Conservation (phyloP, 2,329 filamentous ascomycete species). For the Lachnellula subtilissima region DNA sequence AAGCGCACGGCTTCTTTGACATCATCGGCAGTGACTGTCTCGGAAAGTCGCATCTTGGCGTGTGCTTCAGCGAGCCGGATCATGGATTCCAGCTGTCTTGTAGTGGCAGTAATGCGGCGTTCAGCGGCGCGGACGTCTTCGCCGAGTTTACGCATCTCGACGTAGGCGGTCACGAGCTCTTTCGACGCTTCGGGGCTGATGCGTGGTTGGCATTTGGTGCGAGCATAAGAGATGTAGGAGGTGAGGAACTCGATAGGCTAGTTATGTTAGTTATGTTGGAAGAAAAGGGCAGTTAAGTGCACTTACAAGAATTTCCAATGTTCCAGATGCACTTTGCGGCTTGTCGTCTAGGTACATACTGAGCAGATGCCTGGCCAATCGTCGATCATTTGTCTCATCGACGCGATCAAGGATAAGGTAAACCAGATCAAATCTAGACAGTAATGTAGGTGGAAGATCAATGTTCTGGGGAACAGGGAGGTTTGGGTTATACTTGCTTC, state of each 20-base stretch:
- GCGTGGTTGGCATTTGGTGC: slow-evolving; percentile 75
- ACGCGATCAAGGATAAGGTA: slow-evolving; percentile 94
- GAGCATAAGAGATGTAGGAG: slow-evolving; percentile 94
- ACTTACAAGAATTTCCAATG: slow-evolving; percentile 75
- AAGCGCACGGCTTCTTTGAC: slow-evolving; percentile 87
- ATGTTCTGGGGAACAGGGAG: slow-evolving; percentile 97
- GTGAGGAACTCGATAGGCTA: slow-evolving; percentile 94
- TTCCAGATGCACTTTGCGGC: slow-evolving; percentile 73
- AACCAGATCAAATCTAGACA: slow-evolving; percentile 94
- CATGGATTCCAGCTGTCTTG: slow-evolving; percentile 95
- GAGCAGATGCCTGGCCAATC: slow-evolving; percentile 85
- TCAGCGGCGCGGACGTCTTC: slow-evolving; percentile 82
- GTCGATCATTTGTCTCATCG: slow-evolving; percentile 83
- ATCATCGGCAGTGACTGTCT: slow-evolving; percentile 71
- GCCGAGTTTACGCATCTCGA: slow-evolving; percentile 91
- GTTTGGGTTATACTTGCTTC: slow-evolving; percentile 95
- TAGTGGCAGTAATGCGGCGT: slow-evolving; percentile 96
- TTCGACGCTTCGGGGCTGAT: slow-evolving; percentile 76
- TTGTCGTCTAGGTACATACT: slow-evolving; percentile 96
- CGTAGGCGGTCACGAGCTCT: slow-evolving; percentile 81
- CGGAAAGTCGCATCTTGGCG: slow-evolving; percentile 89
- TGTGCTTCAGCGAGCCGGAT: slow-evolving; percentile 95
- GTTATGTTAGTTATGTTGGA: slow-evolving; percentile 26
- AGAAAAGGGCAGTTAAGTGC: background rate
- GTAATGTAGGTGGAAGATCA: slow-evolving; percentile 87